Percentiles rank a stretch among this genome's conserved stretches.
phyloP scores from a whole-genome alignment of 148 eudicot species.

The Amaranthus cruentus region DNA sequence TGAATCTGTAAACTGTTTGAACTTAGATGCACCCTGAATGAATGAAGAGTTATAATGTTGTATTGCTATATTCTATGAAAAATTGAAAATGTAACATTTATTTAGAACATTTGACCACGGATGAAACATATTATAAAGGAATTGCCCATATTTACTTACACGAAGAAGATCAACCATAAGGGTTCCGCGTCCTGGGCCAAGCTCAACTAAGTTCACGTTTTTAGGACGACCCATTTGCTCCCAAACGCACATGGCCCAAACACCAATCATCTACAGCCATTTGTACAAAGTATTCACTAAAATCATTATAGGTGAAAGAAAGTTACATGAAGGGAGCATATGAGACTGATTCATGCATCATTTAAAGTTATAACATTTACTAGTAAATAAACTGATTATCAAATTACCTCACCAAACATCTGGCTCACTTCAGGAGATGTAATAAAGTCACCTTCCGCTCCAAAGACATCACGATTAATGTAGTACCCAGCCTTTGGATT shows the following conservation, averaged over 20 bases:
- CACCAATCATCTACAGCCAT: slow-evolving; percentile 70
- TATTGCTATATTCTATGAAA: not conserved
- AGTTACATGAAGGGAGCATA: not conserved
- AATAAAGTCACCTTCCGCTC: slow-evolving; percentile 90
- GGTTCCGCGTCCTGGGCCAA: slow-evolving; percentile 98
- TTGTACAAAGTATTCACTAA: not conserved
- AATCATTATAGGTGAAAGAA: not conserved
- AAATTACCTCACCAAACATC: slow-evolving; percentile 96
- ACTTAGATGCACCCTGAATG: slow-evolving; percentile 79
- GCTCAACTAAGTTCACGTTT: slow-evolving; percentile 75
- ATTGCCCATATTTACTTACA: slow-evolving; percentile 39
- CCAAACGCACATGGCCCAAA: slow-evolving; percentile 96
- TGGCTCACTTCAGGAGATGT: slow-evolving; percentile 99
- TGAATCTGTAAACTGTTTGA: slow-evolving; percentile 59
- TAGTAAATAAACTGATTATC: not conserved
- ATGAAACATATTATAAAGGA: not conserved
- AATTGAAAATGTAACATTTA: not conserved
- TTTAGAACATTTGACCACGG: not conserved
- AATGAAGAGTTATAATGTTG: slow-evolving; percentile 4
- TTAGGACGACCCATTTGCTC: slow-evolving; percentile 91
- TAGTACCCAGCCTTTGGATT: slow-evolving; percentile 92
- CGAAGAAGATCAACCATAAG: slow-evolving; percentile 94
- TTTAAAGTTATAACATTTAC: not conserved
- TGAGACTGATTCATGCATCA: not conserved
- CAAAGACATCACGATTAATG: slow-evolving; percentile 97